These are phyloP conservation scores for Cryphonectria naterciae DNA, from an alignment of 2,329 filamentous ascomycete genomes.

Conservation along the genomic window DNA sequence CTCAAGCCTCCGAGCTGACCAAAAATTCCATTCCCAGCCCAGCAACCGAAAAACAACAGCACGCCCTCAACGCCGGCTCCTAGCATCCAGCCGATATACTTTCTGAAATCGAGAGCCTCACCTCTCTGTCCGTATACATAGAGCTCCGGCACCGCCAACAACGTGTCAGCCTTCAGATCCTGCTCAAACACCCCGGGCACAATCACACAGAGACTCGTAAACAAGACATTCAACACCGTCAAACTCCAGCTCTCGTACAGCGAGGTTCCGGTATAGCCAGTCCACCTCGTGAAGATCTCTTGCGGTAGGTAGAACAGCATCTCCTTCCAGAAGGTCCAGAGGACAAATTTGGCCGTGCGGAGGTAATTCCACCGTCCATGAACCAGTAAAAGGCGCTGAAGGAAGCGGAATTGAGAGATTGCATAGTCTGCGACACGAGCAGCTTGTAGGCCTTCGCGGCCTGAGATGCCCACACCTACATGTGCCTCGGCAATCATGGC, in stretches of 20 bases:
- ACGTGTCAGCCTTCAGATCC: constrained; percentile 79
- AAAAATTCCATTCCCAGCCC: constrained; percentile 55
- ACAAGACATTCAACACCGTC: constrained; percentile 92
- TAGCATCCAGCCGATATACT: constrained; percentile 79
- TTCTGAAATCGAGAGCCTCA: constrained; percentile 71
- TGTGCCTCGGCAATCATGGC: constrained; percentile 90
- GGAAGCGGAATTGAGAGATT: constrained; percentile 87
- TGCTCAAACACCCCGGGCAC: constrained; percentile 92
- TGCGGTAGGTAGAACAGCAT: constrained; percentile 83
- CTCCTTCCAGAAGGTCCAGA: constrained; percentile 91
- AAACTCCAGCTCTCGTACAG: constrained; percentile 86
- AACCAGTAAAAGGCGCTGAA: constrained; percentile 82
- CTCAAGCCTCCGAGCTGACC: constrained; percentile 48
- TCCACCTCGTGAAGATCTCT: constrained; percentile 80
- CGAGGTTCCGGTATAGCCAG: constrained; percentile 87
- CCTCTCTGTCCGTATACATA: constrained; percentile 81
- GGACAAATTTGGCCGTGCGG: constrained; percentile 83
- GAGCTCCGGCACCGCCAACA: constrained; percentile 90
- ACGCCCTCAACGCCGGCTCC: constrained; percentile 74
- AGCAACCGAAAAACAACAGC: constrained; percentile 68
- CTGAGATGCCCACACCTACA: constrained; percentile 89
- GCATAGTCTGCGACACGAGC: constrained; percentile 90
- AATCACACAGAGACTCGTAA: constrained; percentile 87
- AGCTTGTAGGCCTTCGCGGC: constrained; percentile 88
- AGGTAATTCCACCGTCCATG: constrained; percentile 92